Percentiles rank a stretch among this genome's conserved stretches.
These are phyloP conservation scores for Fusarium veterinarium DNA, from an alignment of 2,329 filamentous ascomycete genomes.

Conservation along the genomic window DNA sequence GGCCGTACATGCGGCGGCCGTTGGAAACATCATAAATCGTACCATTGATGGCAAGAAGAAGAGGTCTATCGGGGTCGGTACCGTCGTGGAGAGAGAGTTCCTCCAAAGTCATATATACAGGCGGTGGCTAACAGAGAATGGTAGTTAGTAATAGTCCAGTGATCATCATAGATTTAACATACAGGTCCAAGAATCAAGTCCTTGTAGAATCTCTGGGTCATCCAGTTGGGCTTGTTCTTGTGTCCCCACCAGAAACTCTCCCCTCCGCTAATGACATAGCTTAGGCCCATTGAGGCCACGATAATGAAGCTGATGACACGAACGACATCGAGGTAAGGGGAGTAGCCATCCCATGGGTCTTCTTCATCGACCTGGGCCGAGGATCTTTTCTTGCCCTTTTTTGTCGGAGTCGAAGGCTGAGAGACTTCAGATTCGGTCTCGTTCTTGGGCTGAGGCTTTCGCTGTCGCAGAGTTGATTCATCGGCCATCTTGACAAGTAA, in stretches of 20 bases:
- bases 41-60: conserved; percentile 92
- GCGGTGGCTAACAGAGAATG: conserved; percentile 58
- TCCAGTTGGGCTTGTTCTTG: conserved; percentile 70
- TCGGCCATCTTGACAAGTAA: conserved; percentile 50
- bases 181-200: conserved; percentile 44
- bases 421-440: conserved; percentile 31
- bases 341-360: conserved; percentile 61
- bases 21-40: conserved; percentile 86
- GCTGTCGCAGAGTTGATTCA: conserved; percentile 57
- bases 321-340: conserved; percentile 71
- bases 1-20: conserved; percentile 77
- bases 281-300: conserved; percentile 74
- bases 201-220: conserved; percentile 68
- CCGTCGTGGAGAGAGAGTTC: conserved; percentile 84
- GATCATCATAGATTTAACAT: conserved; percentile 17
- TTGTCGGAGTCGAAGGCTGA: conserved; percentile 42
- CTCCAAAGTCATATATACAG: conserved; percentile 77
- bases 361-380: conserved; percentile 54
- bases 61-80: conserved; percentile 76
- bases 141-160: conserved; percentile 7
- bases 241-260: conserved; percentile 76
- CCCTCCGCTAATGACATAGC: conserved; percentile 80
- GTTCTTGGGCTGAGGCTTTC: conserved; percentile 51
- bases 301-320: conserved; percentile 76
- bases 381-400: conserved; percentile 37